Evolutionary conservation across 2,329 filamentous ascomycete genomes (phyloP), one percentile per base, ranked within the genome.

Genomic region (Stagonosporopsis rhizophila): DNA sequence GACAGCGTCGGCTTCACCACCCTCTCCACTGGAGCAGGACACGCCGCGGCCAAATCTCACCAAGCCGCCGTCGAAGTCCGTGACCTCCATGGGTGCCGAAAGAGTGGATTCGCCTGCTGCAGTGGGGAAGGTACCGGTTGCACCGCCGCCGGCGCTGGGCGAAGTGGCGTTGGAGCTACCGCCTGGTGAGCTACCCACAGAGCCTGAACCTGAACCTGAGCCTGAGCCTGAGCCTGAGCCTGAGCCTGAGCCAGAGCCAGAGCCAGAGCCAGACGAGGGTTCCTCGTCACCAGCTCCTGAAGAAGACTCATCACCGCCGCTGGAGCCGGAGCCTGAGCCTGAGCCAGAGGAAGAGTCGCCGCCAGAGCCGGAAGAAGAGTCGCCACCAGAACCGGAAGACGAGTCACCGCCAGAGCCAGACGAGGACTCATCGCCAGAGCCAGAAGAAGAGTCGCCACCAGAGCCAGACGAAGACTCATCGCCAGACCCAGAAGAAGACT

Each of bases 1-100:
- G 67, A 85, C 81, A 34, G 82, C 80, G 45, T 82, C 80, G 0
- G 69, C 60, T 50, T 78, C 70, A 38, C 73, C 78, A 44, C 80
- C 79, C 61, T 82, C 80, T 4, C 64, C 65, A 64, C 68, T 72
- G 2, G 62, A 68, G 69, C 79, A 81, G 25, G 40, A 44, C 3
- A 59, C 60, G 40, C 67, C 65, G 39, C 66, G 66, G 27, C 59
- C 66, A 32, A 64, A 69, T 12, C 52, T 60, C 27, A 61, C 57
- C 64, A 69, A 50, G 32, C 62, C 62, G 17, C 65, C 65, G 30
- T 69, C 67, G 52, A 68, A 69, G n/a, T 49, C 44, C 34, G 61
- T 65, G n/a, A 59, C 52, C 38, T 67, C 52, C 52, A 65, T 66
- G 15, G 62, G 56, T 39, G 51, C 46, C 6, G 50, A 54, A 20